Conservation (phyloP, 306 rosid species). For the Dicorynia guianensis region DNA sequence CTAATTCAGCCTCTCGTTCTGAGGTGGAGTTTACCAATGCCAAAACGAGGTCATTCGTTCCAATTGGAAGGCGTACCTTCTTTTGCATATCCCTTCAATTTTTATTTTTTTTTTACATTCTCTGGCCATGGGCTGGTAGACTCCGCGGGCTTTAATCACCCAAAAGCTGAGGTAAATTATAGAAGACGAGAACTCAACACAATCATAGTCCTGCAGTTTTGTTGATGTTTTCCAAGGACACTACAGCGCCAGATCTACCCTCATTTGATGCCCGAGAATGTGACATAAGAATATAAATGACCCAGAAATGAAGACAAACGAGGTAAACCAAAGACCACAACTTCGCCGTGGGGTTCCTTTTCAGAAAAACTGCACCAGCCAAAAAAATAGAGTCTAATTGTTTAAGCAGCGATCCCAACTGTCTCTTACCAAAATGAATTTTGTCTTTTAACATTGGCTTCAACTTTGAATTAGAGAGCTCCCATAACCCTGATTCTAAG, state of each 20-base stretch:
- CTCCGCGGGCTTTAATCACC: constrained; percentile 35
- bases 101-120: not conserved
- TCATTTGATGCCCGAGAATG: constrained; percentile 68
- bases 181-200: constrained; percentile 9
- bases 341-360: constrained; percentile 80
- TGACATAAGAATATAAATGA: constrained; percentile 79
- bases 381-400: constrained; percentile 82
- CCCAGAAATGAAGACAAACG: constrained; percentile 93
- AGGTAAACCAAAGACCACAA: constrained; percentile 81
- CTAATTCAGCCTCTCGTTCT: not conserved
- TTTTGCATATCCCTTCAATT: constrained; percentile 22
- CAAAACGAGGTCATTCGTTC: constrained; percentile 19
- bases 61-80: constrained; percentile 15
- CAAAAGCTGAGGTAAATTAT: constrained; percentile 47
- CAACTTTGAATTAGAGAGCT: constrained; percentile 64
- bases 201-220: constrained; percentile 64
- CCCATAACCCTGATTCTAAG: constrained; percentile 79
- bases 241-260: constrained; percentile 77
- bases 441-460: constrained; percentile 75
- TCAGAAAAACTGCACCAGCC: constrained; percentile 74
- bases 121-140: constrained; percentile 10
- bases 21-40: not conserved
- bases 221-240: constrained; percentile 87
- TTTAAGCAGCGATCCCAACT: constrained; percentile 73
- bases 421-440: constrained; percentile 75